phyloP scores from a whole-genome alignment of 1,139 yeast genomes.

The Lodderomyces orthopsilosis region DNA sequence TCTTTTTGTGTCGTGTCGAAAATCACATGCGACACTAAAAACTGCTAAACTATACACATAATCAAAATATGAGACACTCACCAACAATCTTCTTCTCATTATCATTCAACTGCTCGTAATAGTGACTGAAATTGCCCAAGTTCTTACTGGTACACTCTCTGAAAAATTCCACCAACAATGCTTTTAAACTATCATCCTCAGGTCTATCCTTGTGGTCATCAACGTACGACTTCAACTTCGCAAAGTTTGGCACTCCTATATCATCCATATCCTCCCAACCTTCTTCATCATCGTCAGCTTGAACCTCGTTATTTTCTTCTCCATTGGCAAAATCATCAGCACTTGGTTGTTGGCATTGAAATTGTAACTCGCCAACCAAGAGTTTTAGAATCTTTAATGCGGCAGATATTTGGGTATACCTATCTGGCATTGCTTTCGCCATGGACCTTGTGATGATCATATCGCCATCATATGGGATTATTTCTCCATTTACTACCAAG shows the following conservation, averaged over 20 bases:
- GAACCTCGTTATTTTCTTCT: constrained; percentile 23
- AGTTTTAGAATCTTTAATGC: constrained; percentile 71
- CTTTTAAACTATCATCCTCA: constrained; percentile 41
- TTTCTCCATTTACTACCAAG: constrained; percentile 73
- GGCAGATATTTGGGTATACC: constrained; percentile 64
- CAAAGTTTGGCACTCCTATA: constrained; percentile 58
- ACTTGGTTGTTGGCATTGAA: constrained; percentile 52
- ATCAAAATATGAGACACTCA: constrained; percentile 39
- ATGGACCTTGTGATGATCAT: constrained; percentile 80
- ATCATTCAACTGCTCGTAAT: constrained; percentile 51
- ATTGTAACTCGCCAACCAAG: constrained; percentile 63
- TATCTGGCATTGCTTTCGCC: constrained; percentile 65
- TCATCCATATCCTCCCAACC: constrained; percentile 85
- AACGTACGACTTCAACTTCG: constrained; percentile 53
- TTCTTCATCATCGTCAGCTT: constrained; percentile 38
- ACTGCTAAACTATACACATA: too few relatives aligned
- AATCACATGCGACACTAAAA: neutral
- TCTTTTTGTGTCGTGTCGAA: neutral
- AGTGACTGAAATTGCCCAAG: constrained; percentile 50
- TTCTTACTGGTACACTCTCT: constrained; percentile 57
- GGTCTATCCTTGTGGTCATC: constrained; percentile 42
- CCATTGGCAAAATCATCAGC: constrained; percentile 36
- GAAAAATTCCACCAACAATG: constrained; percentile 58
- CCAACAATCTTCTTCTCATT: constrained; percentile 57
- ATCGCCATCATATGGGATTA: constrained; percentile 59